phyloP scores from a whole-genome alignment of 2,329 filamentous ascomycete species.

The Cordyceps cateniannulata region DNA sequence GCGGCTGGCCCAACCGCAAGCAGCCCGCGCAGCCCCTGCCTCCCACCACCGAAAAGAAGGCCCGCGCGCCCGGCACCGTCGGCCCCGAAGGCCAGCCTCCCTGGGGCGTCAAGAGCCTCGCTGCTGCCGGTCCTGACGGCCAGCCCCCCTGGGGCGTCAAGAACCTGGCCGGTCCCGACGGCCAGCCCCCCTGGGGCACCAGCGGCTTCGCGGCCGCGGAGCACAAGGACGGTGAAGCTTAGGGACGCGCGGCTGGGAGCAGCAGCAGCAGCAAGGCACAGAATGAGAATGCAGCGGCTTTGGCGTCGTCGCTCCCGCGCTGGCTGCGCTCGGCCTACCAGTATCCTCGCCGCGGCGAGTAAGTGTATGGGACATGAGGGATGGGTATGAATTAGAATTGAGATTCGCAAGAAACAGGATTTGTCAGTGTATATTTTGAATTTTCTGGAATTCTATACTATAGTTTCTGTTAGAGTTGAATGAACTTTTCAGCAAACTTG shows the following conservation, averaged over 20 bases:
- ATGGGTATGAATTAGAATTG: background rate
- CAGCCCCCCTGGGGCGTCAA: background rate
- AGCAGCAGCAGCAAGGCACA: background rate
- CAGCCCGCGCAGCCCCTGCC: too few relatives aligned
- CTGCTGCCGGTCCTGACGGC: background rate
- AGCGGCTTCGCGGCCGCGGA: background rate
- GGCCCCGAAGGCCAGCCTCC: background rate
- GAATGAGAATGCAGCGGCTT: background rate
- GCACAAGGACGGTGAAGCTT: background rate
- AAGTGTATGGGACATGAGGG: background rate
- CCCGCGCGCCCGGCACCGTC: background rate
- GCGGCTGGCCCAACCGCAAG: background rate
- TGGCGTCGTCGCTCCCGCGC: conserved; percentile 4
- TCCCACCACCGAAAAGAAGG: background rate
- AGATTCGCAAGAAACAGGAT: conserved; percentile 2
- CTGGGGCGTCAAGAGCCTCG: background rate
- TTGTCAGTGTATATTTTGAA: background rate
- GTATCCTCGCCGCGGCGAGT: background rate
- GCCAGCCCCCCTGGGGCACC: background rate
- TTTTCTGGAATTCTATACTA: too few relatives aligned
- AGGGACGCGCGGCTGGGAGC: conserved; percentile 5
- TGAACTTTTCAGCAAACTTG: too few relatives aligned
- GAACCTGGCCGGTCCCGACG: background rate
- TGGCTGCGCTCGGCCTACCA: conserved; percentile 9
- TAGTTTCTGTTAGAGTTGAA: too few relatives aligned